Percentiles rank a stretch among this genome's conserved stretches.
Conservation (phyloP, 768 basidiomycete genomes). For the Suillus fuscotomentosus region DNA sequence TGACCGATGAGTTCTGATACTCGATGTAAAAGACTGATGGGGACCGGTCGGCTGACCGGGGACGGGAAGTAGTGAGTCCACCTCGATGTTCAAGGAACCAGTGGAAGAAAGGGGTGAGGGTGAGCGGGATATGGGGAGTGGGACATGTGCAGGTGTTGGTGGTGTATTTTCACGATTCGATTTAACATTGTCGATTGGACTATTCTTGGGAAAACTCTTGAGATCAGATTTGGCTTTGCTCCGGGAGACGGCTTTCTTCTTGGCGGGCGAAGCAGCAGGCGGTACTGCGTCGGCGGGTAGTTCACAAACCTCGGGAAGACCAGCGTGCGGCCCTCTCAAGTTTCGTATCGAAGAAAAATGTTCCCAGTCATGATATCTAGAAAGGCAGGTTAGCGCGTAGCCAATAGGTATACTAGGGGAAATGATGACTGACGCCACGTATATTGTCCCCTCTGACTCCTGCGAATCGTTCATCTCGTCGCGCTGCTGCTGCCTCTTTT, state of each 20-base stretch:
- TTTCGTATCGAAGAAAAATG: constrained; percentile 95
- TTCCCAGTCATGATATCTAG: constrained; percentile 90
- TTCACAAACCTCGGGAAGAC: constrained; percentile 66
- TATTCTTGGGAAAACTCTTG: constrained; percentile 18
- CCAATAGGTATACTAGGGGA: constrained; percentile 10
- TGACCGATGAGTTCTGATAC: constrained; percentile 41
- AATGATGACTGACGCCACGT: constrained; percentile 72
- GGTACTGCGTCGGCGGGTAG: constrained; percentile 31
- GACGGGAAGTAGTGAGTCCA: constrained; percentile 27
- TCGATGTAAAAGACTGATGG: constrained; percentile 11
- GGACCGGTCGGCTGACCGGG: constrained; percentile 16
- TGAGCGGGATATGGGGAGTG: constrained; percentile 39
- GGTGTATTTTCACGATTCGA: constrained; percentile 22
- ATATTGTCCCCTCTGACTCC: constrained; percentile 53
- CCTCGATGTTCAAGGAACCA: constrained; percentile 23
- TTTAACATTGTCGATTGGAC: constrained; percentile 20
- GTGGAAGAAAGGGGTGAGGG: constrained; percentile 32
- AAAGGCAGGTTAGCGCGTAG: constrained; percentile 12
- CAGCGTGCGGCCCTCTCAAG: constrained; percentile 77
- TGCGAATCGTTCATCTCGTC: constrained; percentile 35
- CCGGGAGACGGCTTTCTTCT: constrained; percentile 35
- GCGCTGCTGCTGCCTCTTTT: constrained; percentile 19
- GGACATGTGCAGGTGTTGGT: constrained; percentile 31
- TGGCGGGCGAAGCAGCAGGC: constrained; percentile 29
- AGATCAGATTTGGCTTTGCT: constrained; percentile 25